Base-by-base conservation (phyloP, 768 basidiomycete genomes). In the Boletellus ananiceps region DNA sequence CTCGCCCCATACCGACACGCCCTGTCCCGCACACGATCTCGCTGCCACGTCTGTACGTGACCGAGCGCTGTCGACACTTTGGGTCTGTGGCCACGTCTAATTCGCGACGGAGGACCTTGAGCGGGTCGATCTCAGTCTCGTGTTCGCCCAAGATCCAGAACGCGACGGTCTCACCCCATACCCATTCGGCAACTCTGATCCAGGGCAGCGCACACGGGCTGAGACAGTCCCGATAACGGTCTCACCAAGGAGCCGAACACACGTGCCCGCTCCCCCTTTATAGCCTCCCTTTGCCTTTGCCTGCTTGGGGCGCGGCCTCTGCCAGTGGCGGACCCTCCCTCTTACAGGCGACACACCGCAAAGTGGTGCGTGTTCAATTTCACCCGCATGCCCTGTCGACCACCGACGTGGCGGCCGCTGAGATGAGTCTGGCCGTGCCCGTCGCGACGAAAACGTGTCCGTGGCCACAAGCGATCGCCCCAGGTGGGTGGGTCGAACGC, bases 151-250 rank as follows among this genome's bases (percentile, higher is more conserved):
- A 33, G 23, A 23, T 23, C 23, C 23, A 23, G 23, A 23, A 2
- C 3, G 1, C 8, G 27, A 50, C 46, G 42, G 55, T 53, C 43
- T 34, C n/a, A 16, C 31, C 39, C 11, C 42, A 47, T 11, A 38
- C 61, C 50, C 55, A 54, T 63, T 61, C 58, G 61, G 58, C 9
- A 63, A 50, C 23, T 46, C n/a, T n/a, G 47, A 18, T 35, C 61
- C 57, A 31, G 32, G 34, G 35, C 15, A 18, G 27, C 23, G 42
- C 44, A 46, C 44, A 39, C 43, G 38, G 18, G 7, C 47, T 31
- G 54, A 52, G 40, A 48, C 27, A 40, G 11, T 19, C 36, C 51
- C 44, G 45, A 55, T 49, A 16, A 23, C 46, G 37, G 32, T 4
- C 29, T 44, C 6, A 43, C 34, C n/a, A 31, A 55, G 50, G 54